These are phyloP conservation scores for Gnomoniopsis sp. DNA, from an alignment of 2,329 filamentous ascomycete genomes.

Conservation along the genomic window DNA sequence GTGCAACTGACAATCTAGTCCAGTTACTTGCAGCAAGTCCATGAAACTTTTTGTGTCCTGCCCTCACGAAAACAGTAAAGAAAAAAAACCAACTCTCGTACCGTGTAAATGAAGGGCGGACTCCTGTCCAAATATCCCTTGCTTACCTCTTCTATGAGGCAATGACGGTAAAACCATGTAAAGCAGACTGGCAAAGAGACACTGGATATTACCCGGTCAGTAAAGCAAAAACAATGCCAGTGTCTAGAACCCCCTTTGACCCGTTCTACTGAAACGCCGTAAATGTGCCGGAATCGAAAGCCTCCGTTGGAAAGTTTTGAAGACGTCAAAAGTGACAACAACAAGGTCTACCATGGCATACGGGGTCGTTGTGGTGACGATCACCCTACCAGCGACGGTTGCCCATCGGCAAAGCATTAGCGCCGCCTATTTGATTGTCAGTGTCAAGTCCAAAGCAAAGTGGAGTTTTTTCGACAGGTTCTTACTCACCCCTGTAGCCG, in stretches of 20 bases:
- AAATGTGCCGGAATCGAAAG: conserved; percentile 12
- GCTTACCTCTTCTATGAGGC: conserved; percentile 1
- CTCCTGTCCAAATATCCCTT: neutral
- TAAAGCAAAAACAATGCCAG: conserved; percentile 12
- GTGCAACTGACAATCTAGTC: neutral
- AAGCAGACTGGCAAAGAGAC: conserved; percentile 6
- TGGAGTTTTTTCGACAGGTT: neutral
- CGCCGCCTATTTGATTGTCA: conserved; percentile 28
- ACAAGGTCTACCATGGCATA: neutral
- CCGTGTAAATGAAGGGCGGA: neutral
- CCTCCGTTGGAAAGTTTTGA: conserved; percentile 10
- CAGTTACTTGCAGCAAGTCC: neutral
- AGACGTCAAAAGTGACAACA: neutral
- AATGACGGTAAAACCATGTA: neutral
- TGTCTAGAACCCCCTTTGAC: conserved; percentile 14
- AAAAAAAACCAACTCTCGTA: neutral
- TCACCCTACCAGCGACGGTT: conserved; percentile 48
- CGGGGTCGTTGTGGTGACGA: neutral
- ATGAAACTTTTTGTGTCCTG: conserved; percentile 12
- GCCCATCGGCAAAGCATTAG: conserved; percentile 48
- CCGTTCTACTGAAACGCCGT: conserved; percentile 20
- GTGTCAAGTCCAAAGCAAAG: conserved; percentile 14
- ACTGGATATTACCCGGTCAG: conserved; percentile 13
- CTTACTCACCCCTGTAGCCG: conserved; percentile 21
- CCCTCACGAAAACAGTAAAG: neutral